phyloP scores from a whole-genome alignment of 345 rosid genomes.

The Melaleuca quinquenervia region DNA sequence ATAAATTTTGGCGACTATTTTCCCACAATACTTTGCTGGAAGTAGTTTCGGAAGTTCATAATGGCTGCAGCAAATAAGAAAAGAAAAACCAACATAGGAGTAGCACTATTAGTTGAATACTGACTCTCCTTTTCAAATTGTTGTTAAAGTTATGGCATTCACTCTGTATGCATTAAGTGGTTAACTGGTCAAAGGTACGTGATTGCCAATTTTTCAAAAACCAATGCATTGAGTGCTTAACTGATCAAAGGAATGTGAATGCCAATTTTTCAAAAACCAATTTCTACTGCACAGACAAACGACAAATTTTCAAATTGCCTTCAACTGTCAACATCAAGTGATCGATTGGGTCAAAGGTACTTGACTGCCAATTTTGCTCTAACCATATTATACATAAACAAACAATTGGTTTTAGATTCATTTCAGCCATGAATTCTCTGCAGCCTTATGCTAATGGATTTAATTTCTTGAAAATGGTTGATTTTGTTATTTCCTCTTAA shows the following conservation, averaged over 20 bases:
- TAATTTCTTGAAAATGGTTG: not conserved
- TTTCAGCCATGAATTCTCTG: not conserved
- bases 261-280: not conserved
- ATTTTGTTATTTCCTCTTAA: not conserved
- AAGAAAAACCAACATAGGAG: not conserved
- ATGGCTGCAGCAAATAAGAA: not conserved
- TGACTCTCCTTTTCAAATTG: not conserved
- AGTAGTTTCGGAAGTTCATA: not conserved
- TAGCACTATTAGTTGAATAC: not conserved
- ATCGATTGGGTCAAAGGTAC: not conserved
- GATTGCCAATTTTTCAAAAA: not conserved
- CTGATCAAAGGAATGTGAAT: not conserved
- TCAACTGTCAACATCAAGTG: not conserved
- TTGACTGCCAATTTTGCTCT: not conserved
- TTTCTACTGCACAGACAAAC: not conserved
- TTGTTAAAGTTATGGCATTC: not conserved
- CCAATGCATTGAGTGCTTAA: too few species aligned
- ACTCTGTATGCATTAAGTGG: not conserved
- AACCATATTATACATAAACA: not conserved
- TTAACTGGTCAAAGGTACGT: not conserved
- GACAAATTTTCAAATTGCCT: not conserved
- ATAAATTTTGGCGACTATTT: not conserved
- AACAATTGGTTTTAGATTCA: not conserved
- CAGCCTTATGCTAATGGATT: not conserved
- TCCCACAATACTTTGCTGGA: not conserved